Percentiles rank a stretch among this genome's conserved stretches.
Evolutionary conservation across 2,329 filamentous ascomycete genomes (phyloP).

Genomic region (Raffaelea deltoideospora): DNA sequence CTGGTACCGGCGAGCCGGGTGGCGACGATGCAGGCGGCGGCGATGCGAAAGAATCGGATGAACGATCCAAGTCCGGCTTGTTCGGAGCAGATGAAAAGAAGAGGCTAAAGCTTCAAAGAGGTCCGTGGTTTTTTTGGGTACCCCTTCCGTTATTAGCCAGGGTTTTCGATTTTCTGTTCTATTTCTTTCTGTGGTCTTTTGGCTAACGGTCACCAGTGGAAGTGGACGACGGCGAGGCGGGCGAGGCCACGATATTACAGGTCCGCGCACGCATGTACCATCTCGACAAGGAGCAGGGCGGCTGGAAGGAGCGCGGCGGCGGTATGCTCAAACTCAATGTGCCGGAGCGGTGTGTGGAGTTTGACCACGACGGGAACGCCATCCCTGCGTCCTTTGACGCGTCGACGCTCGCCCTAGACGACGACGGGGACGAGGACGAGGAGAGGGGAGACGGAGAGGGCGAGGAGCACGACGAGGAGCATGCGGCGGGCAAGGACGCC

Average conservation of each 20-base stretch:
- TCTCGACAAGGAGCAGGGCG: conserved; percentile 50
- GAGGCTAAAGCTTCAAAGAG: conserved; percentile 51
- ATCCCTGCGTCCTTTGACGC: conserved; percentile 11
- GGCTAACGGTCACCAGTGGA: conserved; percentile 41
- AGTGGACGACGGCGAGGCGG: conserved; percentile 76
- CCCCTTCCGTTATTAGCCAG: too few species aligned
- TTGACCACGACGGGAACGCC: conserved; percentile 24
- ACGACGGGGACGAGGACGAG: conserved; percentile 13
- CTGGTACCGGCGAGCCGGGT: conserved; percentile 28
- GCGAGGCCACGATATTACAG: conserved; percentile 44
- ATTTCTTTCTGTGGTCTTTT: too few species aligned
- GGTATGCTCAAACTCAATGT: conserved; percentile 79
- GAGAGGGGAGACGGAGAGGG: conserved; percentile 14
- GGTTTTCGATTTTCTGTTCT: too few species aligned
- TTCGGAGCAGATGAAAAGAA: conserved; percentile 41
- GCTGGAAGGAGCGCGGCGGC: conserved; percentile 81
- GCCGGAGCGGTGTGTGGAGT: conserved; percentile 38
- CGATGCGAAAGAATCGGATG: conserved; percentile 16
- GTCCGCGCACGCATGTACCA: conserved; percentile 75
- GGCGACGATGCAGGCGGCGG: conserved; percentile 24
- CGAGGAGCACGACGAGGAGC: conserved; percentile 11
- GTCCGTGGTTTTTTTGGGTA: conserved; percentile 28
- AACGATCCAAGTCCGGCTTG: conserved; percentile 16
- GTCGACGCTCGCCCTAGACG: conserved; percentile 6
- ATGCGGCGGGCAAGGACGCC: conserved; percentile 5